Evolutionary conservation across 1,284 basidiomycete genomes (phyloP).

Genomic region (Puccinia triticina): DNA sequence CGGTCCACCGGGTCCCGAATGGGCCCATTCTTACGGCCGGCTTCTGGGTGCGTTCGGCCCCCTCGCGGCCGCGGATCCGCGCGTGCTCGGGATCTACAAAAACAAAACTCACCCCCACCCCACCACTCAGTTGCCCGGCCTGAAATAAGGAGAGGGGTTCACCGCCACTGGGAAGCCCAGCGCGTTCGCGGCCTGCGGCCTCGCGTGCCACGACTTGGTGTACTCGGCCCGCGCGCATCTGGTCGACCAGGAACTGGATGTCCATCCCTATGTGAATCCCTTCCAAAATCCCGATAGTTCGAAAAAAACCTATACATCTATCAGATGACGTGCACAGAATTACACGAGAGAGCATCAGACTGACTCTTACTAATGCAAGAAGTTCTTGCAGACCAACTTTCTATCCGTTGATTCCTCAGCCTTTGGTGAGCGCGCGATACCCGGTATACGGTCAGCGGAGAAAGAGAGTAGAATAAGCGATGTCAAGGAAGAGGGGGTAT

Average conservation of each 20-base stretch:
- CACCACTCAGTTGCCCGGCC: no score
- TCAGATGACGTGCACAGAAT: no score
- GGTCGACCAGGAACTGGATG: slow-evolving; percentile 15
- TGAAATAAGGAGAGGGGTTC: background rate
- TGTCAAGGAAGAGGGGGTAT: no score
- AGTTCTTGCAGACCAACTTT: slow-evolving; percentile 37
- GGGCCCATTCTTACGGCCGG: background rate
- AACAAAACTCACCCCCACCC: background rate
- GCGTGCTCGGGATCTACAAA: slow-evolving; percentile 4
- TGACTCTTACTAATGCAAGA: slow-evolving; percentile 43
- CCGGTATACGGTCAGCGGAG: slow-evolving; percentile 34
- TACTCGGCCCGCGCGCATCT: slow-evolving; percentile 8
- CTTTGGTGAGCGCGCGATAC: slow-evolving; percentile 44
- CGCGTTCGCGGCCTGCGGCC: background rate
- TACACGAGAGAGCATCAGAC: background rate
- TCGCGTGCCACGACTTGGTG: slow-evolving; percentile 5
- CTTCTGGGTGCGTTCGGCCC: background rate
- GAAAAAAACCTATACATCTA: no score
- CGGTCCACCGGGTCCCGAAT: background rate
- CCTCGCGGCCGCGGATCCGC: background rate
- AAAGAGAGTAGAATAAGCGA: background rate
- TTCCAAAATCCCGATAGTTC: slow-evolving; percentile 40
- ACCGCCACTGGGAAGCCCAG: slow-evolving; percentile 48
- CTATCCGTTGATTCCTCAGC: slow-evolving; percentile 21
- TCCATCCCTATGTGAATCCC: slow-evolving; percentile 25